These are phyloP conservation scores for Ensete glaucum DNA, from an alignment of 176 grass and related monocot species.

Conservation along the genomic window DNA sequence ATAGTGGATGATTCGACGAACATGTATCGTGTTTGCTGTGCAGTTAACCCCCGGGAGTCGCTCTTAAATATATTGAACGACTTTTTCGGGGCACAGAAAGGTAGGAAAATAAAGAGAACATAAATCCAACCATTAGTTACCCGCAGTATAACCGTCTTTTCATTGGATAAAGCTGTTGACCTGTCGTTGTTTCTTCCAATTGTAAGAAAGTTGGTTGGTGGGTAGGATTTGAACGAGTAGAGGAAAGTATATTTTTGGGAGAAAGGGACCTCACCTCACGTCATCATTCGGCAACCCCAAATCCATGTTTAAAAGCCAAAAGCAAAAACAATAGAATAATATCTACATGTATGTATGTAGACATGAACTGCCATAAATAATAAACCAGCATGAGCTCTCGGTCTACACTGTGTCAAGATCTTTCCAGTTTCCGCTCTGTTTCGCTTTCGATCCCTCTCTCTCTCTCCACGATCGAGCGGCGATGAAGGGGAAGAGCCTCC, in stretches of 20 bases:
- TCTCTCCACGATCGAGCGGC: neutral
- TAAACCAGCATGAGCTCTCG: neutral
- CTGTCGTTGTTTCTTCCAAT: too few species aligned
- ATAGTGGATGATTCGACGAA: neutral
- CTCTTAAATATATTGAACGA: neutral
- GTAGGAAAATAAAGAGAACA: neutral
- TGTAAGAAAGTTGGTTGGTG: too few species aligned
- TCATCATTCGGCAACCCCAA: neutral
- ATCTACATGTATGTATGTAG: too few species aligned
- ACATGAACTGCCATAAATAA: too few species aligned
- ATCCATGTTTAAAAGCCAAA: neutral
- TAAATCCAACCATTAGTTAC: neutral
- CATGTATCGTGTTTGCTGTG: neutral
- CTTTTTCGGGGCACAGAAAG: neutral
- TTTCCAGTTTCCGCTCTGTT: neutral
- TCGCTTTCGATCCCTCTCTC: neutral
- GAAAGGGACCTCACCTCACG: neutral
- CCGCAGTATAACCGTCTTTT: too few species aligned
- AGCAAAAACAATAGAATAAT: neutral
- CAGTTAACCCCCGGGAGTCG: neutral
- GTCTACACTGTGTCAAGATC: neutral
- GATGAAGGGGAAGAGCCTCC: constrained; percentile 29
- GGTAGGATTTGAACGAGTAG: neutral
- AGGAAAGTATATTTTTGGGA: neutral
- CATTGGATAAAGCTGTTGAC: too few species aligned